Evolutionary conservation across 176 grass and related monocot genomes (phyloP).

Genomic region (Rhipidocladum racemiflorum): DNA sequence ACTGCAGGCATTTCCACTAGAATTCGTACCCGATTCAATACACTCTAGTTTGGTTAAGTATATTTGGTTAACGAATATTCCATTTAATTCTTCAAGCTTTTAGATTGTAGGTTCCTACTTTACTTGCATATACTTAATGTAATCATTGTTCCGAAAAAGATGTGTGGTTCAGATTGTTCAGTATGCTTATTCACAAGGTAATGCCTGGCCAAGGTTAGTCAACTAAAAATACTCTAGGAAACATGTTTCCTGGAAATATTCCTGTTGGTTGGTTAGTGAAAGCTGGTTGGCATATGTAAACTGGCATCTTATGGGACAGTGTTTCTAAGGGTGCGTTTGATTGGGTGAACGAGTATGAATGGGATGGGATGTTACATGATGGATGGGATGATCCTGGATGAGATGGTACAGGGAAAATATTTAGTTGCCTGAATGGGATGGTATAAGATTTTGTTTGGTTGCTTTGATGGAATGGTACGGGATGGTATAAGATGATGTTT

Average conservation of each 20-base stretch:
- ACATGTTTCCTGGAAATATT: neutral
- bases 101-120: neutral
- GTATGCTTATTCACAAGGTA: neutral
- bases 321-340: no score
- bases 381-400: no score
- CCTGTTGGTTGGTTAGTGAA: neutral
- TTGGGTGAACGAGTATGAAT: no score
- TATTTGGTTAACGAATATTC: neutral
- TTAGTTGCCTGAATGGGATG: no score
- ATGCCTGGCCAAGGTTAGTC: neutral
- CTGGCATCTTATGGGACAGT: neutral
- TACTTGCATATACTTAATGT: slow-evolving; percentile 2
- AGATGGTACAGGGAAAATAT: no score
- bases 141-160: neutral
- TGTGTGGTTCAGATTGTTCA: slow-evolving; percentile 1
- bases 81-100: neutral
- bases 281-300: slow-evolving; percentile 9
- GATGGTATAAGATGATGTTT: no score
- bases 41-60: neutral
- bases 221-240: neutral
- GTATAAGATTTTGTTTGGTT: no score
- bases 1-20: neutral
- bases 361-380: no score
- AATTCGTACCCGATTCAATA: neutral
- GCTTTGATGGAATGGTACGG: no score